Percentiles rank a stretch among this genome's conserved stretches.
Evolutionary conservation across 768 basidiomycete genomes (phyloP).

Genomic region (Cyathus striatus): DNA sequence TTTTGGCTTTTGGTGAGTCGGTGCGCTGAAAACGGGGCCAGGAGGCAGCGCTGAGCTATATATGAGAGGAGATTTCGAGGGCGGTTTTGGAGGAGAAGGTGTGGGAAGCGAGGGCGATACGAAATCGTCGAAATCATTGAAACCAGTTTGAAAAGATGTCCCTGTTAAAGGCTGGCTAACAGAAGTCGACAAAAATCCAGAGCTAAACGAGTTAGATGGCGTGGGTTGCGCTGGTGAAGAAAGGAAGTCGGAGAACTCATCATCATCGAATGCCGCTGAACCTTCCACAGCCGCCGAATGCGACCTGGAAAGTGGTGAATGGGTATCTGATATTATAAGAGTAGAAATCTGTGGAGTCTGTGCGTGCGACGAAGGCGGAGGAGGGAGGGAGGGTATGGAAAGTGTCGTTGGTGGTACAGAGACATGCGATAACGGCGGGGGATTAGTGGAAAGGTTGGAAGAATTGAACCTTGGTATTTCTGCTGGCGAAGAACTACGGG

Average conservation of each 20-base stretch:
- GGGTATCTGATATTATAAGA: conserved; percentile 10
- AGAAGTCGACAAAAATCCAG: conserved; percentile 5
- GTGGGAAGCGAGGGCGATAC: conserved; percentile 34
- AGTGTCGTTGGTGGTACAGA: conserved; percentile 6
- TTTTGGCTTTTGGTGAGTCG: background rate
- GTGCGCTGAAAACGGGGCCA: conserved; percentile 5
- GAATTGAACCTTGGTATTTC: conserved; percentile 10
- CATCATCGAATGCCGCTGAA: conserved; percentile 36
- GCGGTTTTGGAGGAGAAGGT: conserved; percentile 28
- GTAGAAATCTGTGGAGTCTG: conserved; percentile 21
- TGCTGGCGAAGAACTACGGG: conserved; percentile 12
- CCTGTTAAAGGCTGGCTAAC: background rate
- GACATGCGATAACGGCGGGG: conserved; percentile 8
- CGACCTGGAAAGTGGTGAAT: too few species aligned
- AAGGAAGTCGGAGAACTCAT: conserved; percentile 51
- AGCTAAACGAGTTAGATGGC: conserved; percentile 3
- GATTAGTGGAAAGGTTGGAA: too few species aligned
- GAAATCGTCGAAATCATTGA: conserved; percentile 43
- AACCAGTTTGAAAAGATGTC: conserved; percentile 1
- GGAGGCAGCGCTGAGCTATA: conserved; percentile 1
- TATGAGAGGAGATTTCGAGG: conserved; percentile 9
- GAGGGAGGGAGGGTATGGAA: conserved; percentile 20
- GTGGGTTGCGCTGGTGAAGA: conserved; percentile 26
- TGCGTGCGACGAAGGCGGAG: conserved; percentile 7
- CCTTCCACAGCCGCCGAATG: too few species aligned